Base-by-base conservation (phyloP, 192 early-diverging fungal genomes). In the Backusella macrospora region DNA sequence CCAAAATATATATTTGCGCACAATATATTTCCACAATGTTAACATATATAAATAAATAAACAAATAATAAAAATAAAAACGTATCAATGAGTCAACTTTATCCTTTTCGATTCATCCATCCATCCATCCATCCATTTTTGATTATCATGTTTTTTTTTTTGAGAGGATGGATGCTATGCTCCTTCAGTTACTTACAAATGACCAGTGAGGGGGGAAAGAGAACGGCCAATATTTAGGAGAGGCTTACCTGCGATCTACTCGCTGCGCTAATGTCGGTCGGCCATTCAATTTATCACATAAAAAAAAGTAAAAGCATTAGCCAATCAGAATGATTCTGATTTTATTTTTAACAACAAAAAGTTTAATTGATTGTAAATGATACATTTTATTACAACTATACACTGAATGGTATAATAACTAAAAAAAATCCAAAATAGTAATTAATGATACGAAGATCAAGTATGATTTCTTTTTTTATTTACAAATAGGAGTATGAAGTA, bases 181-280 rank as follows among this genome's bases (percentile, higher is more conserved):
- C n/a, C 23, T 23, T 34, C 9, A 59, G 52, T 13, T 62, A 71
- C 70, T 37, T 71, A 71, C 70, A 43, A 38, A 71, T 71, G 70
- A 71, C 70, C 70, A 71, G 70, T 71, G 38, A 71, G 70, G 70
- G 70, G 63, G 63, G 38, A 71, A 71, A 71, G 70, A 71, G 70
- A 71, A 62, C 38, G 67, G 52, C 52, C 52, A 59, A 59, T 59
- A 59, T 59, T 59, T 26, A n/a, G 52, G 21, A 23, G 12, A n/a
- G 21, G 52, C 9, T 21, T 59, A 59, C 52, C 10, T 59, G 26
- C 52, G 26, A 59, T 18, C 21, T 59, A 6, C 47, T n/a, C 15
- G 2, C 47, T n/a, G 7, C 15, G 1, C 42, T 1, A 6, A 9
- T 21, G 52, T 23, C 52, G 47, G n/a, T 34, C 52, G 47, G n/a